Base-by-base conservation (phyloP, 345 rosid genomes). In the Hibiscus tridactylites region DNA sequence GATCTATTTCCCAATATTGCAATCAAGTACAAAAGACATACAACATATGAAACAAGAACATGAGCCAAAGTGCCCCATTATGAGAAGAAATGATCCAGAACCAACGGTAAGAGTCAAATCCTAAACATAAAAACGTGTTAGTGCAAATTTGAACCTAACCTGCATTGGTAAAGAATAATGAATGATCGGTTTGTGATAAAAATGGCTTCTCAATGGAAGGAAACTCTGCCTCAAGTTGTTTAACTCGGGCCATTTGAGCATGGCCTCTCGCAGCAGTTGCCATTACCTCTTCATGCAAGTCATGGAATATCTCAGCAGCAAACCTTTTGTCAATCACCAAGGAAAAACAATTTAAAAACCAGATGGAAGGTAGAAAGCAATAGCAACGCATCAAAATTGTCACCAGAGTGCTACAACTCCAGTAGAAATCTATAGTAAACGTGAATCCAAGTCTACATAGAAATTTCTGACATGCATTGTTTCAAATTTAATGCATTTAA, bases 231-330 rank as follows among this genome's bases (percentile, higher is more conserved):
- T 96, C 99, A 5, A 92, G 88, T 79, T 96, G 99, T 70, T 89
- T 97, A 13, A 92, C 96, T 71, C 98, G 98, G 74, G 76, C 92
- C 89, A 82, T 83, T 4, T 91, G 83, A 76, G 87, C 90, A 76
- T 96, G 99, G 79, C 99, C 96, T 88, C 99, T 92, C 19, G 96
- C 90, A 68, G 98, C 90, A 56, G 95, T 96, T 21, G 86, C 85
- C 93, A 92, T 79, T 57, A 92, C 94, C 76, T 92, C 98, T 79
- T 96, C 99, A 75, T 96, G 98, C 90, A 96, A 83, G 76, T 88
- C 96, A 71, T 92, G 98, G 64, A 96, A 96, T 83, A 96, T 87
- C 88, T 86, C 99, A 70, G 98, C 97, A 76, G 99, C 98, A 83
- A 96, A 92, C 85, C 98, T 95, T 75, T 44, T 69, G 54, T 57